Base-by-base conservation (phyloP, 148 eudicot genomes). In the Fagopyrum tataricum region DNA sequence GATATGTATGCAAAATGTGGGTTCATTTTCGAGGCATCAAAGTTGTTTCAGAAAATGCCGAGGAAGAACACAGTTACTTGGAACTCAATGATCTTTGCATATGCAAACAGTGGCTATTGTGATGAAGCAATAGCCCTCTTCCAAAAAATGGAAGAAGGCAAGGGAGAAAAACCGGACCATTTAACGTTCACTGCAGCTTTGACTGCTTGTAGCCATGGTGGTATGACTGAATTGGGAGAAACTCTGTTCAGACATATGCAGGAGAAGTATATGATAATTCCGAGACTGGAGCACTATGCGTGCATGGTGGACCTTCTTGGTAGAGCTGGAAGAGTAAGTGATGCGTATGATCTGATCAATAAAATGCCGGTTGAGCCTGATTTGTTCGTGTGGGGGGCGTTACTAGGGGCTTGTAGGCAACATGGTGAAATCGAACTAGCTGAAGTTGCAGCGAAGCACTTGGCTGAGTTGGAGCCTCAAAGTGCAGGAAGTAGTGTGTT, bases 11-110 rank as follows among this genome's bases (percentile, higher is more conserved):
- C 93, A 10, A 93, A 93, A 79, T 90, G 96, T 64, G 98, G 94
- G 1, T 81, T 62, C 13, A 78, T 90, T 62, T 61, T 44, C 55
- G 85, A 90, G 80, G 93, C 93, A 53, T 78, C 75, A 67, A 77
- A 76, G 40, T 76, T 93, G 81, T 93, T 93, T 71, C 73, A 78
- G 8, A 81, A 62, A 48, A 89, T 80, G 90, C 49, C 69, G 14
- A 81, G 46, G 68, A 89, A 77, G 66, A 90, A 87, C 67, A 87
- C 85, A 7, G 90, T 86, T 12, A 93, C 96, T 23, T 93, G 98
- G 98, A 93, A 93, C 78, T 89, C 96, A 1, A 93, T 93, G 94
- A 86, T 93, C 75, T 93, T 93, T 74, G 98, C 91, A 12, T 93
- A 84, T 44, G 92, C 96, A 64, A 93, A 90, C 79, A 89, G 89